phyloP scores from a whole-genome alignment of 257 asterid species.

The Nicotiana sylvestris region DNA sequence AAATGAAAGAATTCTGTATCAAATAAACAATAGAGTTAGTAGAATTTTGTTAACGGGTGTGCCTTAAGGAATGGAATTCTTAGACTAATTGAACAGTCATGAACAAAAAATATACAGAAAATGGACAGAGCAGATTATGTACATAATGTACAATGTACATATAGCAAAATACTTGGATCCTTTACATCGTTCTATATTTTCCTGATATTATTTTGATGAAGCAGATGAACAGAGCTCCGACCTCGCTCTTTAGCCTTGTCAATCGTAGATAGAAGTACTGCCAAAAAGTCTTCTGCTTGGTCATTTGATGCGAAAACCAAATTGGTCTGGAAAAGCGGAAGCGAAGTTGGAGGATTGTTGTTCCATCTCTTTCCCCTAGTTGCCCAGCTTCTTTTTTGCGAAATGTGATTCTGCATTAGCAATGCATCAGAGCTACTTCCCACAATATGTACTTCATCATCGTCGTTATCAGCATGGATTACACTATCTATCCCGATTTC shows the following conservation, averaged over 20 bases:
- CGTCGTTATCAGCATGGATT: slow-evolving; percentile 68
- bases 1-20: background rate
- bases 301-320: slow-evolving; percentile 42
- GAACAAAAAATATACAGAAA: background rate
- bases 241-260: slow-evolving; percentile 65
- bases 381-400: slow-evolving; percentile 38
- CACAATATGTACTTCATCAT: slow-evolving; percentile 68
- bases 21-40: background rate
- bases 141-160: background rate
- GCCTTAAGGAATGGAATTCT: background rate
- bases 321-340: slow-evolving; percentile 64
- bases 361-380: slow-evolving; percentile 41
- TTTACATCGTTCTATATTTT: slow-evolving; percentile 12
- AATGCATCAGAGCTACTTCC: slow-evolving; percentile 66
- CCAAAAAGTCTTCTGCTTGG: slow-evolving; percentile 61
- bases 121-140: background rate
- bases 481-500: slow-evolving; percentile 67
- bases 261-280: slow-evolving; percentile 47
- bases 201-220: slow-evolving; percentile 67
- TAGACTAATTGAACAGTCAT: background rate
- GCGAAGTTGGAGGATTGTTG: slow-evolving; percentile 35
- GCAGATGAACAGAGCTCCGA: slow-evolving; percentile 44
- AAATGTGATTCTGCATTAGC: slow-evolving; percentile 38
- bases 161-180: background rate
- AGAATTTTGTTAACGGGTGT: background rate